These are phyloP conservation scores for Trametes polyzona DNA, from an alignment of 1,284 basidiomycete genomes.

Conservation along the genomic window DNA sequence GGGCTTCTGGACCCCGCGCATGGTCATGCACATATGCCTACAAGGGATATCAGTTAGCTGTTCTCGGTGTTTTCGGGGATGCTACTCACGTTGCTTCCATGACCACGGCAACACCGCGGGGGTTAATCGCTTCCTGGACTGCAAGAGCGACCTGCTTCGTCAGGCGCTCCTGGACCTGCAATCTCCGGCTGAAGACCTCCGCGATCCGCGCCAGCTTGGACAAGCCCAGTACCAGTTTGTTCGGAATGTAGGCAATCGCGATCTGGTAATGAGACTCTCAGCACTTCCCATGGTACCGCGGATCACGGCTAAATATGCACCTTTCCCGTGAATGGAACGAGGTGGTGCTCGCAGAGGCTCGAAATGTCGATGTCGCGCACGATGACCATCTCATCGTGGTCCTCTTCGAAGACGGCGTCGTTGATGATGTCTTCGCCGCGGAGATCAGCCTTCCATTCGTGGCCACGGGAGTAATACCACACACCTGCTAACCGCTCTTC, in stretches of 20 bases:
- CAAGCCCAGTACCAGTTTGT: slow-evolving; percentile 93
- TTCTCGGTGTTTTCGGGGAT: slow-evolving; percentile 5
- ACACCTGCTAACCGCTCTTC: slow-evolving; percentile 90
- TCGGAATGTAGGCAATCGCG: slow-evolving; percentile 93
- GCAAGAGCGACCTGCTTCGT: slow-evolving; percentile 98
- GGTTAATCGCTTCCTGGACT: slow-evolving; percentile 96
- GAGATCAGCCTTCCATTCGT: slow-evolving; percentile 9
- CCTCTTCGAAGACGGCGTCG: slow-evolving; percentile 97
- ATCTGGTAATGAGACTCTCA: slow-evolving; percentile 42
- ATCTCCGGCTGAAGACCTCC: slow-evolving; percentile 93
- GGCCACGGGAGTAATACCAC: slow-evolving; percentile 10
- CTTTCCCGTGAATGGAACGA: slow-evolving; percentile 98
- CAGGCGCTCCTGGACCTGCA: slow-evolving; percentile 97
- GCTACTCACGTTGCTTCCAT: slow-evolving; percentile 92
- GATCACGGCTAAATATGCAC: slow-evolving; percentile 48
- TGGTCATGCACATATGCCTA: slow-evolving; percentile 99
- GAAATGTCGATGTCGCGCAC: slow-evolving; percentile 98
- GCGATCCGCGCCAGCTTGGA: slow-evolving; percentile 98
- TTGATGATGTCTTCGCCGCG: slow-evolving; percentile 87
- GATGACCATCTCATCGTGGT: slow-evolving; percentile 99
- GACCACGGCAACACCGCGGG: slow-evolving; percentile 98
- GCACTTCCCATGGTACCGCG: background rate
- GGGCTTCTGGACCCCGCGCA: slow-evolving; percentile 99
- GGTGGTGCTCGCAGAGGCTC: slow-evolving; percentile 97
- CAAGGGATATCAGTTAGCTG: slow-evolving; percentile 16